Evolutionary conservation across 1,284 basidiomycete genomes (phyloP).

Genomic region (Rhodotorula sp.): DNA sequence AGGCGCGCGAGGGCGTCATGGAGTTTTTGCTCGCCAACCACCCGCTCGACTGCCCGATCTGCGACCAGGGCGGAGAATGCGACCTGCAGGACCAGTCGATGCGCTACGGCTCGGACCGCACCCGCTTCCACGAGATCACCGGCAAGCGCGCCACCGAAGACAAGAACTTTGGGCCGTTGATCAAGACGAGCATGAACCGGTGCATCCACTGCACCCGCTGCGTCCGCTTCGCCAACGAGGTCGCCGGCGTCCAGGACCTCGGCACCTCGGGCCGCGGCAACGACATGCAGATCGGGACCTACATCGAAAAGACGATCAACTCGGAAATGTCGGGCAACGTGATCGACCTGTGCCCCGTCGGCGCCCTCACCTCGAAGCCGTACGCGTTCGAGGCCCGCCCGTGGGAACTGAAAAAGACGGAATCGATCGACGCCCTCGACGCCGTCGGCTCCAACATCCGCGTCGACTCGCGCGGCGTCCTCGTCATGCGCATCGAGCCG

Average conservation of each 20-base stretch:
- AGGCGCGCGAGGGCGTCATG: conserved; percentile 97
- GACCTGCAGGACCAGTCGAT: conserved; percentile 99
- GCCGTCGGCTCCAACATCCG: conserved; percentile 98
- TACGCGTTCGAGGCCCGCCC: conserved; percentile 96
- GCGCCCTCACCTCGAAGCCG: conserved; percentile 95
- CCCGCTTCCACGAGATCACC: conserved; percentile 95
- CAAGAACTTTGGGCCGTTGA: conserved; percentile 95
- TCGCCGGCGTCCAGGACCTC: conserved; percentile 95
- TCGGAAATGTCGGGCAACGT: conserved; percentile 98
- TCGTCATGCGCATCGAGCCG: conserved; percentile 97
- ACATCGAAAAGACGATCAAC: conserved; percentile 96
- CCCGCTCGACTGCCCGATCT: conserved; percentile 96
- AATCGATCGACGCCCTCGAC: conserved; percentile 95
- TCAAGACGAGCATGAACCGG: conserved; percentile 99
- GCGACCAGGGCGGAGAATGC: conserved; percentile 84
- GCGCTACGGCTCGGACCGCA: conserved; percentile 96
- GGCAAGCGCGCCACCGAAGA: conserved; percentile 98
- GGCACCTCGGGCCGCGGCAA: conserved; percentile 97
- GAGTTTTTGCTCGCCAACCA: conserved; percentile 97
- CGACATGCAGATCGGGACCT: conserved; percentile 97
- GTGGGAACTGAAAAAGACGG: conserved; percentile 98
- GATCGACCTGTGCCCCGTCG: conserved; percentile 94
- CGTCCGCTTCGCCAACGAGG: conserved; percentile 97
- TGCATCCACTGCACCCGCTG: conserved; percentile 99
- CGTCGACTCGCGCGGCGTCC: conserved; percentile 89